phyloP scores from a whole-genome alignment of 2,329 filamentous ascomycete species.

The Aspergillus tamarii region DNA sequence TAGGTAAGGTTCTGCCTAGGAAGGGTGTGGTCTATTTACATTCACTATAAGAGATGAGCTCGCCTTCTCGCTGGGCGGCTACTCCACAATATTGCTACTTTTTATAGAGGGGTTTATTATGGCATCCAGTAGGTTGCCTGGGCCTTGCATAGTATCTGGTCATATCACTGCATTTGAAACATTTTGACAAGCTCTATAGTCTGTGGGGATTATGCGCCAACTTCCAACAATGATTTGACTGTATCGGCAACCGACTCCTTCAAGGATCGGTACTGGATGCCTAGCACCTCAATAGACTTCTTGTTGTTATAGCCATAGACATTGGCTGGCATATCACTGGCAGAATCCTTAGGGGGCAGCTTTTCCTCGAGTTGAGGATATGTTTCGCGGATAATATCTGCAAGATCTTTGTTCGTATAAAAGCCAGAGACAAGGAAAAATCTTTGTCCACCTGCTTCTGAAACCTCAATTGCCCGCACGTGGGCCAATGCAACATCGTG shows the following conservation, averaged over 20 bases:
- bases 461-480: constrained; percentile 49
- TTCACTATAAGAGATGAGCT: not conserved
- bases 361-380: constrained; percentile 47
- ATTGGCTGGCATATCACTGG: constrained; percentile 33
- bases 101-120: not conserved
- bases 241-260: constrained; percentile 44
- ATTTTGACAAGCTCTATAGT: not conserved
- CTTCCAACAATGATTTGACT: constrained; percentile 37
- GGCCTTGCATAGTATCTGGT: not conserved
- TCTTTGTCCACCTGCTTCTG: constrained; percentile 49
- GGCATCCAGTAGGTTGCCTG: not conserved
- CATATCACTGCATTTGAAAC: not conserved
- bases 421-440: constrained; percentile 50
- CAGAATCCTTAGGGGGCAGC: constrained; percentile 41
- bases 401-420: constrained; percentile 47
- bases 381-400: constrained; percentile 45
- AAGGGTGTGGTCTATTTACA: not conserved
- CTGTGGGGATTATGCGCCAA: constrained; percentile 31
- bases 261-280: constrained; percentile 44
- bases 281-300: constrained; percentile 45
- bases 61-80: not conserved
- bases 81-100: not conserved
- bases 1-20: not conserved
- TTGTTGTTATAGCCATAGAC: constrained; percentile 43
- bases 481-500: constrained; percentile 54